These are phyloP conservation scores for Stromatinia cepivora DNA, from an alignment of 2,329 filamentous ascomycete genomes.

Conservation along the genomic window DNA sequence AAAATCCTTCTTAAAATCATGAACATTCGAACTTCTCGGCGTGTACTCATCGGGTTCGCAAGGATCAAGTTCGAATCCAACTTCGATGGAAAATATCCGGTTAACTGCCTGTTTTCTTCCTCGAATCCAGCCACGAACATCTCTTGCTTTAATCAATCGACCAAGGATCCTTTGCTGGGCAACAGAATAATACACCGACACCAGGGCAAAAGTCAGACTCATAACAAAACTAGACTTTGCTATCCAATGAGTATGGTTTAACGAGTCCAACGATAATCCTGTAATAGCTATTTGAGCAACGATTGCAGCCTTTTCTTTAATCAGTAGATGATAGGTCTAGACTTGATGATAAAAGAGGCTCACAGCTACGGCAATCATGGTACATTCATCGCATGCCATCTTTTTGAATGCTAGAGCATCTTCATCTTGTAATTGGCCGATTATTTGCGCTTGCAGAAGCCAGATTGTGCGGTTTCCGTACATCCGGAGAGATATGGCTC, in stretches of 20 bases:
- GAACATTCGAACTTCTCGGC: background rate
- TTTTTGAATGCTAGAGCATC: slow-evolving; percentile 2
- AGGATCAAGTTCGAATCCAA: background rate
- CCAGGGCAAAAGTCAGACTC: background rate
- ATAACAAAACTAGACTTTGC: slow-evolving; percentile 7
- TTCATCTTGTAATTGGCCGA: background rate
- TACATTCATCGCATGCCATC: slow-evolving; percentile 13
- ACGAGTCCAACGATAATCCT: background rate
- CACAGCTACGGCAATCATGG: slow-evolving; percentile 8
- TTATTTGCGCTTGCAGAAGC: background rate
- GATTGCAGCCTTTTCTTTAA: background rate
- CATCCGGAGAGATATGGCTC: background rate
- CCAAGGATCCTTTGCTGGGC: background rate
- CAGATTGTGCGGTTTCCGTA: background rate
- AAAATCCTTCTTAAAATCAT: background rate
- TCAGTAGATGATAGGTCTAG: background rate
- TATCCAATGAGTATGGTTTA: background rate
- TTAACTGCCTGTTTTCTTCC: background rate
- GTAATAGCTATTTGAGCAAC: slow-evolving; percentile 6
- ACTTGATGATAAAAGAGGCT: background rate
- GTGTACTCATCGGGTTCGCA: background rate
- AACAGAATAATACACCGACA: background rate
- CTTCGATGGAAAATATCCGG: background rate
- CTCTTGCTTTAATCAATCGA: background rate
- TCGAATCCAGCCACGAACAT: slow-evolving; percentile 7